These are phyloP conservation scores for Gyrodon lividus DNA, from an alignment of 768 basidiomycete genomes.

Conservation along the genomic window DNA sequence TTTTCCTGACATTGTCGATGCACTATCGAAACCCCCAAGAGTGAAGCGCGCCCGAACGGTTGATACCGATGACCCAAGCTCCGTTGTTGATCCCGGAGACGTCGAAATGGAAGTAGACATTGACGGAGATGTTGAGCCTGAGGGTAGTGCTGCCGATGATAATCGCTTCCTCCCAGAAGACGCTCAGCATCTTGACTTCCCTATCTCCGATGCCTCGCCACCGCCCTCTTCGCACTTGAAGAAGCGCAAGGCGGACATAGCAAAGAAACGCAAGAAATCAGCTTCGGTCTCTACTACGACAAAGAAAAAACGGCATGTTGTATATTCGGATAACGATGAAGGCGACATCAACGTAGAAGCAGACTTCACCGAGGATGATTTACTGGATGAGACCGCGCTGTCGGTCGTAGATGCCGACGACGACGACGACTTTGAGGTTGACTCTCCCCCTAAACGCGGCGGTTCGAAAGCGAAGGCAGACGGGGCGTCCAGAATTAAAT, in stretches of 20 bases:
- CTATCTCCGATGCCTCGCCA: not conserved
- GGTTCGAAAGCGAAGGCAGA: slow-evolving; percentile 20
- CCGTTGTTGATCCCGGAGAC: slow-evolving; percentile 42
- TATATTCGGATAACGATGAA: slow-evolving; percentile 32
- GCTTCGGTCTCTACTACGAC: slow-evolving; percentile 8
- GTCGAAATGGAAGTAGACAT: slow-evolving; percentile 39
- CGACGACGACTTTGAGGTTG: slow-evolving; percentile 28
- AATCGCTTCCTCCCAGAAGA: slow-evolving; percentile 22
- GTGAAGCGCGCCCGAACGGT: slow-evolving; percentile 27
- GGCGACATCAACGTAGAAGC: slow-evolving; percentile 24
- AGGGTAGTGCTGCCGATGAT: slow-evolving; percentile 13
- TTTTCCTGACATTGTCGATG: slow-evolving; percentile 45
- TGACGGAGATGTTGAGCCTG: slow-evolving; percentile 38
- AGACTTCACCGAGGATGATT: slow-evolving; percentile 25
- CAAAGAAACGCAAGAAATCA: slow-evolving; percentile 20
- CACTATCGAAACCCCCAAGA: slow-evolving; percentile 49
- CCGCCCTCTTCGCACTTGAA: not conserved
- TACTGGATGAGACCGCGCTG: slow-evolving; percentile 22
- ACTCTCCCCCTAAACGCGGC: slow-evolving; percentile 21
- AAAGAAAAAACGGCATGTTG: slow-evolving; percentile 19
- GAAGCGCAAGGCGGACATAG: slow-evolving; percentile 10
- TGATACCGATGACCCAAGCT: slow-evolving; percentile 27
- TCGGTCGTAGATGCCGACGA: slow-evolving; percentile 24
- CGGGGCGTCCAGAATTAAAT: slow-evolving; percentile 24
- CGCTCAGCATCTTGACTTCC: not conserved